These are phyloP conservation scores for Aspergillus tamarii DNA, from an alignment of 2,329 filamentous ascomycete species.

Conservation along the genomic window DNA sequence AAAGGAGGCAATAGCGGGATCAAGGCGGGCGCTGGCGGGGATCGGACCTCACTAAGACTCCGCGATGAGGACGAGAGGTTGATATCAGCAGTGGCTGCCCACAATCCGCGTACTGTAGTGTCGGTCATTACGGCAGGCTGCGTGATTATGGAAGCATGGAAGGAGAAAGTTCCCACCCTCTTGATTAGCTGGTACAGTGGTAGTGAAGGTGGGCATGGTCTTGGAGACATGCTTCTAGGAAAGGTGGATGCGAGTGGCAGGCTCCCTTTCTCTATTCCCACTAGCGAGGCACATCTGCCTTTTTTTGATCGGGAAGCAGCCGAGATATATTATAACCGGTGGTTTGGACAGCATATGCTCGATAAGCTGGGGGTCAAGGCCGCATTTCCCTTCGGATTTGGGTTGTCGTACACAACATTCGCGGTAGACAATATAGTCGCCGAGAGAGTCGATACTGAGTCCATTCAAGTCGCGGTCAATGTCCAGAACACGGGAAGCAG, in stretches of 20 bases:
- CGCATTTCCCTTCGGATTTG: slow-evolving; percentile 5
- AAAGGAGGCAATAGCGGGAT: neutral
- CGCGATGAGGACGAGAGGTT: slow-evolving; percentile 7
- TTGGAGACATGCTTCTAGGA: slow-evolving; percentile 15
- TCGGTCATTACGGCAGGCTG: slow-evolving; percentile 8
- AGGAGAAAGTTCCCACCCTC: slow-evolving; percentile 8
- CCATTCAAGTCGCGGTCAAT: neutral
- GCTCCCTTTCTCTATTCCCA: slow-evolving; percentile 17
- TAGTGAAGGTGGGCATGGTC: slow-evolving; percentile 14
- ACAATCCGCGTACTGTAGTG: slow-evolving; percentile 6
- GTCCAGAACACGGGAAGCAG: slow-evolving; percentile 5
- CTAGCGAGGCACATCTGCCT: slow-evolving; percentile 26
- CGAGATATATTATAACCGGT: slow-evolving; percentile 26
- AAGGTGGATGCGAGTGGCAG: slow-evolving; percentile 13
- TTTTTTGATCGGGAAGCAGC: slow-evolving; percentile 25
- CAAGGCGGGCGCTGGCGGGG: slow-evolving; percentile 7
- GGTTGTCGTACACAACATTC: slow-evolving; percentile 7
- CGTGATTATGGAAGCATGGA: slow-evolving; percentile 15
- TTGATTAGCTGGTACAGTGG: slow-evolving; percentile 19
- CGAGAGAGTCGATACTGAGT: neutral
- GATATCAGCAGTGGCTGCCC: neutral
- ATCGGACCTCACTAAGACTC: slow-evolving; percentile 14
- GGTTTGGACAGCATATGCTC: slow-evolving; percentile 29
- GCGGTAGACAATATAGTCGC: neutral
- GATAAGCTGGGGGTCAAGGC: slow-evolving; percentile 21